These are phyloP conservation scores for Fusarium euwallaceae DNA, from an alignment of 2,329 filamentous ascomycete genomes.

Conservation along the genomic window DNA sequence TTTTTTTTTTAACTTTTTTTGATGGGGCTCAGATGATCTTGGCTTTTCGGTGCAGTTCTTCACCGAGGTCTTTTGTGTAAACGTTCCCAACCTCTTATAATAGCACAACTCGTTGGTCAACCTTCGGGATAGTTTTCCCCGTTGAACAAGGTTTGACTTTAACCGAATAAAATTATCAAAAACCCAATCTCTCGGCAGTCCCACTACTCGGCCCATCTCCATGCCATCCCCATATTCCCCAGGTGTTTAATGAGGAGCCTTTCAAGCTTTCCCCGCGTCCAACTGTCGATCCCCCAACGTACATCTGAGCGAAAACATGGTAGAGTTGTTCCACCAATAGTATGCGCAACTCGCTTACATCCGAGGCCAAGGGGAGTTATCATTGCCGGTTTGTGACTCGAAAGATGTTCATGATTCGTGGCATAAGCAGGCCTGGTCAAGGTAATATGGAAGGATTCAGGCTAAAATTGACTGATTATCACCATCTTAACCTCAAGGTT, in stretches of 20 bases:
- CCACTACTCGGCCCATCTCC: constrained; percentile 1
- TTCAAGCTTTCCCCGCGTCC: constrained; percentile 8
- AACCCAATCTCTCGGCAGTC: neutral
- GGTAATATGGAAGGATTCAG: constrained; percentile 5
- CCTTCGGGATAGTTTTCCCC: neutral
- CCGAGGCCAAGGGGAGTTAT: neutral
- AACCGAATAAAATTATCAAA: neutral
- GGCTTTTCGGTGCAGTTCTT: neutral
- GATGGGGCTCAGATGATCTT: neutral
- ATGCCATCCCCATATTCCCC: constrained; percentile 7
- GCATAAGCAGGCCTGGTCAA: neutral
- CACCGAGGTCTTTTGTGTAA: neutral
- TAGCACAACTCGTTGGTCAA: neutral
- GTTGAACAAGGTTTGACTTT: neutral
- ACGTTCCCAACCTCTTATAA: neutral
- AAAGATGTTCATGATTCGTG: neutral
- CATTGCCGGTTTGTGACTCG: neutral
- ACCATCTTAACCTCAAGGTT: neutral
- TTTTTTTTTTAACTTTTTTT: neutral
- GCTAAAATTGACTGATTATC: neutral
- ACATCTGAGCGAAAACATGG: neutral
- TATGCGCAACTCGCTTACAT: neutral
- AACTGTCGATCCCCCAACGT: constrained; percentile 2
- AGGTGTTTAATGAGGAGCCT: neutral
- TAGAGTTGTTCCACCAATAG: constrained; percentile 8